A percentile compares a stretch with the other conserved stretches of the same genome.
Evolutionary conservation across 2,329 filamentous ascomycete species (phyloP).

Genomic region (Ophiostoma sp.): DNA sequence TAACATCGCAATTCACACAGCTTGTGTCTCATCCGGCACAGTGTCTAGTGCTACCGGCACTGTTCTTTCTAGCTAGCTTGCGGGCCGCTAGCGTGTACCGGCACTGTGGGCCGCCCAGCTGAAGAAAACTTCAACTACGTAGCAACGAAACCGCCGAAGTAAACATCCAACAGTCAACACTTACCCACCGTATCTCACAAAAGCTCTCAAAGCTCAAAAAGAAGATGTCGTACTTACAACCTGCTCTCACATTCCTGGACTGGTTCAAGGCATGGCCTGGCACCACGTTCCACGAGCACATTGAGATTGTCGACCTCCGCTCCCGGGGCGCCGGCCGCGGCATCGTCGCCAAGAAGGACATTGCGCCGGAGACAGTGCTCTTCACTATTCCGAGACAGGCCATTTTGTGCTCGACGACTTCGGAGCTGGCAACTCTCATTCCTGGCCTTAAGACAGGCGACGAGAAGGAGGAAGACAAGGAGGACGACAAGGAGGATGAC

Average conservation of each 20-base stretch:
- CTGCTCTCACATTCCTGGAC: constrained; percentile 43
- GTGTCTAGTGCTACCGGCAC: neutral
- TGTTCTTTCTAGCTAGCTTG: neutral
- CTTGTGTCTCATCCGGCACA: neutral
- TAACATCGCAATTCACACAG: no score
- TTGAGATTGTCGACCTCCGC: constrained; percentile 50
- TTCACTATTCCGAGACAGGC: constrained; percentile 70
- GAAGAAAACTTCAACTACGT: constrained; percentile 7
- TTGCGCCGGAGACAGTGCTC: constrained; percentile 67
- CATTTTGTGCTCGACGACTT: constrained; percentile 69
- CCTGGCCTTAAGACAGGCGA: constrained; percentile 35
- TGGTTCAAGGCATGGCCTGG: constrained; percentile 52
- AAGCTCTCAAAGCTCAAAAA: neutral
- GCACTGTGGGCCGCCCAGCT: constrained; percentile 6
- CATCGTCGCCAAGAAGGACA: constrained; percentile 63
- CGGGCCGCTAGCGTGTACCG: constrained; percentile 8
- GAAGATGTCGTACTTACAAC: constrained; percentile 36
- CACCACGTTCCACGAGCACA: constrained; percentile 48
- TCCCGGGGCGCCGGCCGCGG: constrained; percentile 48
- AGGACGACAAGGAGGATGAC: constrained; percentile 37
- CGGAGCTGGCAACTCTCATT: constrained; percentile 55
- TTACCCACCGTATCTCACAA: neutral
- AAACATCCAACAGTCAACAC: neutral
- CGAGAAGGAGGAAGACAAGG: constrained; percentile 29
- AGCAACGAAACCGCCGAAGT: neutral